Conservation (phyloP, 331 rosid genomes). For the Quercus phellos region DNA sequence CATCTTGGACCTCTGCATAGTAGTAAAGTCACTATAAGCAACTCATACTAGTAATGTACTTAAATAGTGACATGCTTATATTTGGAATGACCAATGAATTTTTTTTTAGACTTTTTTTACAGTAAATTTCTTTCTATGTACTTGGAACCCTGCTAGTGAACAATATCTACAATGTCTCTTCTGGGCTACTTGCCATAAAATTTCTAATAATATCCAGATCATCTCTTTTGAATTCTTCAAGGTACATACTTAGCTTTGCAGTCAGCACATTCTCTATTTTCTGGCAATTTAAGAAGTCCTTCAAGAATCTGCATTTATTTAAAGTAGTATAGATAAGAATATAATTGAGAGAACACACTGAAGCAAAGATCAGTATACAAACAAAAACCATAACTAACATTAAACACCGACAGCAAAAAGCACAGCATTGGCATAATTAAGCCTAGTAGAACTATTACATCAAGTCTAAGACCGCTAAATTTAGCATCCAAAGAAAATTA, state of each 20-base stretch:
- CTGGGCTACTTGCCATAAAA: conserved; percentile 2
- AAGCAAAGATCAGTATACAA: background rate
- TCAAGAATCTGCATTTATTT: conserved; percentile 71
- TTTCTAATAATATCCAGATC: conserved; percentile 15
- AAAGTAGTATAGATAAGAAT: conserved; percentile 18
- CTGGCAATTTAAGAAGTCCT: conserved; percentile 94
- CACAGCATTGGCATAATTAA: background rate
- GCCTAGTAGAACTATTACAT: background rate
- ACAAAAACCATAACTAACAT: background rate
- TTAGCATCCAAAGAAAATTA: background rate
- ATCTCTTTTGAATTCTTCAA: conserved; percentile 19
- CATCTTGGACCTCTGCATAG: conserved; percentile 94
- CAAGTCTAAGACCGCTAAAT: background rate
- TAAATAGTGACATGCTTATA: background rate
- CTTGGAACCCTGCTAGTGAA: conserved; percentile 8
- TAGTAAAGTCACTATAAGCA: conserved; percentile 22
- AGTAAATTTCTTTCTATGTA: conserved; percentile 8
- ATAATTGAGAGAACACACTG: conserved; percentile 10
- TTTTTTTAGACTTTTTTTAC: background rate
- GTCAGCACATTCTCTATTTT: conserved; percentile 97
- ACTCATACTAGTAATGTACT: background rate
- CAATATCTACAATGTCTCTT: conserved; percentile 16
- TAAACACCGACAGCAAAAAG: background rate
- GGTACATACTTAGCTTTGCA: conserved; percentile 95
- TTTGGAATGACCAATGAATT: background rate